Conservation (phyloP, 129 eudicot genomes). For the Saposhnikovia divaricata region DNA sequence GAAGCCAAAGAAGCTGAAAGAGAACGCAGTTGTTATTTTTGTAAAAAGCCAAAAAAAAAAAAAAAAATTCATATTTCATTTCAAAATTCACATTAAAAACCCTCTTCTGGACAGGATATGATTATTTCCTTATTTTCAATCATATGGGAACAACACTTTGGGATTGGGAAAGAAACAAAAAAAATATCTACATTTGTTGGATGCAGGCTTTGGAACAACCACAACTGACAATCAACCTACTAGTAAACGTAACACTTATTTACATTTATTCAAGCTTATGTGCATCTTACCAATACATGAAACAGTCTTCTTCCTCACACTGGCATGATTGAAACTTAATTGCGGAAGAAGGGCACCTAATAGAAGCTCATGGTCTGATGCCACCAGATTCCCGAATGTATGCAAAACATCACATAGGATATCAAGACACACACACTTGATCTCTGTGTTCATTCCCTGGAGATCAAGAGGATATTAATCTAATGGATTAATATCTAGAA, state of each 20-base stretch:
- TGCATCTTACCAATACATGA: constrained; percentile 74
- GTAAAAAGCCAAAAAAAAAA: no score
- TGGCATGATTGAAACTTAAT: constrained; percentile 85
- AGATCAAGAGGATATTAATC: background rate
- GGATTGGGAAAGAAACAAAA: background rate
- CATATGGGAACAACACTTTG: background rate
- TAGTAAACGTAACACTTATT: background rate
- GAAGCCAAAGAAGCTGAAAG: constrained; percentile 80
- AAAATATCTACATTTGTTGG: background rate
- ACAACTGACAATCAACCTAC: background rate
- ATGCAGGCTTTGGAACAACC: background rate
- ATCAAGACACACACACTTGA: constrained; percentile 95
- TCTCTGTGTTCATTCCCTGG: constrained; percentile 80
- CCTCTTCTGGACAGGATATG: background rate
- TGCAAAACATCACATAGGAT: constrained; percentile 83
- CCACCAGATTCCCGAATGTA: constrained; percentile 86
- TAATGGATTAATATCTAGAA: background rate
- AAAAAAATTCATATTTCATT: background rate
- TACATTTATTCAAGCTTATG: background rate
- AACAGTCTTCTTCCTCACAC: constrained; percentile 90
- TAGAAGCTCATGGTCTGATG: constrained; percentile 73
- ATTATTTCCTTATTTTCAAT: background rate
- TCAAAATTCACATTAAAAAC: background rate
- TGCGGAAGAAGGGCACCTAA: constrained; percentile 79
- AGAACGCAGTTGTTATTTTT: background rate